These are phyloP conservation scores for Leishmania braziliensis DNA, from an alignment of 208 protist genomes.

Conservation along the genomic window DNA sequence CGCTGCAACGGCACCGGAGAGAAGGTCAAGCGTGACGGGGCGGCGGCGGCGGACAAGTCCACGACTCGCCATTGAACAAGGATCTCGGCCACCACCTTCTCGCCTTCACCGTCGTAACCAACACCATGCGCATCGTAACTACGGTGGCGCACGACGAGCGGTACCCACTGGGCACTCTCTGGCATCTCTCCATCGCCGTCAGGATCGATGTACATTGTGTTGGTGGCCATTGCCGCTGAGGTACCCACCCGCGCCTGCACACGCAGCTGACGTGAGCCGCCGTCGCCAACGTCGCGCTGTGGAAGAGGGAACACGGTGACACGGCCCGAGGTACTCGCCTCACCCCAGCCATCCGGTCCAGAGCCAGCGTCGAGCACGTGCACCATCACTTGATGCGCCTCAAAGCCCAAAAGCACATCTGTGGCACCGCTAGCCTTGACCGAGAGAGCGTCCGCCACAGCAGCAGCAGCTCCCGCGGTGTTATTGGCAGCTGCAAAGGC, in stretches of 20 bases:
- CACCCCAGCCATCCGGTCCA: not conserved
- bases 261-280: constrained; percentile 10
- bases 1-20: not conserved
- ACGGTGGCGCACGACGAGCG: constrained; percentile 5
- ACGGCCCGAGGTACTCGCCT: not conserved
- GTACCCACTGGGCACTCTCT: constrained; percentile 28
- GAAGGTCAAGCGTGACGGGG: not conserved
- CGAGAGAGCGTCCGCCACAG: not conserved
- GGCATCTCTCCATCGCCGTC: not conserved
- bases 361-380: not conserved
- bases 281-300: not conserved
- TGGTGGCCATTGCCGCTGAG: not conserved
- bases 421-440: not conserved
- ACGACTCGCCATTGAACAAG: constrained; percentile 22
- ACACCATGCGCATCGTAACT: not conserved
- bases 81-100: constrained; percentile 17
- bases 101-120: not conserved
- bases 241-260: constrained; percentile 11
- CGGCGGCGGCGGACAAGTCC: not conserved
- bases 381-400: constrained; percentile 6
- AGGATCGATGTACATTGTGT: constrained; percentile 7
- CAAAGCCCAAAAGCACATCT: constrained; percentile 28
- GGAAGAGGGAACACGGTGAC: constrained; percentile 22
- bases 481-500: not conserved
- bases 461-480: not conserved